Evolutionary conservation across 2,329 filamentous ascomycete genomes (phyloP).

Genomic region (Fusarium dimerum): DNA sequence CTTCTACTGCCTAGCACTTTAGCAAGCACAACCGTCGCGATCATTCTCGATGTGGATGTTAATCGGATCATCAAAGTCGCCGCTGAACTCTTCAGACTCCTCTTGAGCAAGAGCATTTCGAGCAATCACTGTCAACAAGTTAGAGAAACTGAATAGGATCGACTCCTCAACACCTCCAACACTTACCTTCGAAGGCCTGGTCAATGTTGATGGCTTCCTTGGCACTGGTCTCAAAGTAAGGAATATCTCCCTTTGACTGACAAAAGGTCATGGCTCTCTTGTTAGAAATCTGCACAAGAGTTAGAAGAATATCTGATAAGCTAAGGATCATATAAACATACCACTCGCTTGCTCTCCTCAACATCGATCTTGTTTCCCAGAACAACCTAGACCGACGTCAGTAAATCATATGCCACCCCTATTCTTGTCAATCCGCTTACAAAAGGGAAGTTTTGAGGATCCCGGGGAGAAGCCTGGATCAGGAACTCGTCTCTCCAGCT

Average conservation of each 20-base stretch:
- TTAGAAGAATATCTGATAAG: slow-evolving; percentile 6
- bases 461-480: slow-evolving; percentile 93
- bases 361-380: slow-evolving; percentile 99
- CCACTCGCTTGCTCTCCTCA: slow-evolving; percentile 94
- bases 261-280: slow-evolving; percentile 98
- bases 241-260: slow-evolving; percentile 94
- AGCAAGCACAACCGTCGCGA: slow-evolving; percentile 91
- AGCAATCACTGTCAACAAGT: slow-evolving; percentile 73
- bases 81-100: slow-evolving; percentile 96
- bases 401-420: background rate
- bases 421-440: slow-evolving; percentile 56
- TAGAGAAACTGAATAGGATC: slow-evolving; percentile 1
- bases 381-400: slow-evolving; percentile 65
- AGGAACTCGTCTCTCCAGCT: slow-evolving; percentile 98
- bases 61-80: slow-evolving; percentile 96
- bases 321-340: slow-evolving; percentile 32
- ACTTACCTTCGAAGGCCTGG: slow-evolving; percentile 68
- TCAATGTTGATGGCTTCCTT: slow-evolving; percentile 99
- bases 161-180: background rate
- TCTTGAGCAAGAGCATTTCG: slow-evolving; percentile 94
- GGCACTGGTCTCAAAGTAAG: slow-evolving; percentile 98
- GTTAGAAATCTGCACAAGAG: slow-evolving; percentile 71
- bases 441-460: slow-evolving; percentile 97
- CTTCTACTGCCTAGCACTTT: slow-evolving; percentile 32
- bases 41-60: slow-evolving; percentile 97